A percentile compares a stretch with the other conserved stretches of the same genome.
Conservation (phyloP, 108 stramenopile species). For the Cyclotella atomus region DNA sequence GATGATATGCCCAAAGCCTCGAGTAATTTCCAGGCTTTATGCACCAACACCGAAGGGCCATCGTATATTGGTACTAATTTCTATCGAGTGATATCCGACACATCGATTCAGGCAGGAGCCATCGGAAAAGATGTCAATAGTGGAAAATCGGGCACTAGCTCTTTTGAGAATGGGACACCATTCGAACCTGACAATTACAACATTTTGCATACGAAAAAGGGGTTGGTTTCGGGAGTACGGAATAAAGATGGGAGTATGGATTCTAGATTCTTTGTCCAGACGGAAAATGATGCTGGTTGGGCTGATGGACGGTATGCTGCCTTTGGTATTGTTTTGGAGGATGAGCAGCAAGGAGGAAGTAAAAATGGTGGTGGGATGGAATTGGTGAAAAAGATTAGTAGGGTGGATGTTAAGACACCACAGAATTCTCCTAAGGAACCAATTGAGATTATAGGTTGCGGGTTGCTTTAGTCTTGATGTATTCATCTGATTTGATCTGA, state of each 20-base stretch:
- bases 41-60: constrained; percentile 30
- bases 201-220: constrained; percentile 62
- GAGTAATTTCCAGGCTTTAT: constrained; percentile 63
- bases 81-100: constrained; percentile 61
- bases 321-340: constrained; percentile 70
- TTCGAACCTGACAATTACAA: constrained; percentile 74
- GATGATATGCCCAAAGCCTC: constrained; percentile 63
- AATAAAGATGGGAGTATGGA: constrained; percentile 52
- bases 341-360: no score
- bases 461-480: constrained; percentile 2
- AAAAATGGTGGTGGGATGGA: constrained; percentile 44
- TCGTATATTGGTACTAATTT: constrained; percentile 68
- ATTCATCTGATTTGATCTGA: no score
- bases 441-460: constrained; percentile 58
- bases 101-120: constrained; percentile 74
- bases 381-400: constrained; percentile 57
- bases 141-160: constrained; percentile 50
- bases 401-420: constrained; percentile 64
- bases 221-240: constrained; percentile 59
- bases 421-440: constrained; percentile 61
- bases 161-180: constrained; percentile 43
- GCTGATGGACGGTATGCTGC: constrained; percentile 78
- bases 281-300: constrained; percentile 71
- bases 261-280: constrained; percentile 74
- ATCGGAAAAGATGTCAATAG: constrained; percentile 49